Evolutionary conservation across 495 filamentous ascomycete genomes (phyloP), one percentile per base, ranked within the genome.

Genomic region (Penicillium ochrochloron): DNA sequence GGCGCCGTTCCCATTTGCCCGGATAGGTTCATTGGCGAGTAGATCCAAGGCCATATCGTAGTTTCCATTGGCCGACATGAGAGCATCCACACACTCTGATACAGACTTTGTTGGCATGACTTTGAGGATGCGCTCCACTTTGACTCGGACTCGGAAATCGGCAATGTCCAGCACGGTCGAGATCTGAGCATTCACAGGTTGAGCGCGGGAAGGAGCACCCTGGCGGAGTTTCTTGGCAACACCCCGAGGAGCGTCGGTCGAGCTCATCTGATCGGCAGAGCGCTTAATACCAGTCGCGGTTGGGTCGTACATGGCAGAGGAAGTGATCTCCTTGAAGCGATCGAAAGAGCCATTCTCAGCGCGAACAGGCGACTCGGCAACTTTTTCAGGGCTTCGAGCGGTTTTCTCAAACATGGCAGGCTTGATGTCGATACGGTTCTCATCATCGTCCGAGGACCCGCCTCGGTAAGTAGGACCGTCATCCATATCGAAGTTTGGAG

Each of bases 341-440:
- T 79, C 74, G 50, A 77, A 64, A 21, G 68, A 31, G 35, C 61
- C 62, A 35, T 62, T 63, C 29, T 69, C 67, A 34, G 60, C 37
- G 34, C 67, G 68, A 3, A 78, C 67, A 21, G 80, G 73, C 4
- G 79, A 78, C 53, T 80, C 75, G 15, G 71, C 69, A n/a, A 77
- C 63, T 57, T 76, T 81, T 15, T 80, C 75, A 5, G 78, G 75
- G 42, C 67, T 78, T 25, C 71, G 75, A 35, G 73, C 66, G 5
- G 70, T 64, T 46, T 76, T 76, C 29, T 74, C 74, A 65, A 93
- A 92, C 44, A 80, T 87, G 0, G 89, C 84, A 10, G 92, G 91
- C 57, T 86, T 87, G 66, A 96, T 93, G 59, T 92, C 89, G 4
- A 85, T 84, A 39, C 75, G 76, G 34, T 78, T 75, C 42, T 65